phyloP scores from a whole-genome alignment of 352 stramenopile genomes.

The Globisporangium acanthophoron region DNA sequence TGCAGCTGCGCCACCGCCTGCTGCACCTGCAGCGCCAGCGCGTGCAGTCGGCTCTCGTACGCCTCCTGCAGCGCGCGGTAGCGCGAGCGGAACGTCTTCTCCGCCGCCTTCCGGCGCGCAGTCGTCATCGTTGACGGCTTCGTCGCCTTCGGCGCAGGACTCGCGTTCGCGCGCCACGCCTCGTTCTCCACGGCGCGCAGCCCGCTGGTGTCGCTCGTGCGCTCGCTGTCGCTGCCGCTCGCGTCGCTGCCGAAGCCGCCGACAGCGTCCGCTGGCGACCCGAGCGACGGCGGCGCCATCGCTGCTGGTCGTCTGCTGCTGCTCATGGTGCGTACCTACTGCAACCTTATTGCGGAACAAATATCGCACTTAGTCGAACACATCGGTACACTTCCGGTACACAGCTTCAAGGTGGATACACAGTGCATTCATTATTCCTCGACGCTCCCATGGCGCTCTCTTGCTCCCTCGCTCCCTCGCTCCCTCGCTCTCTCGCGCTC shows the following conservation, averaged over 20 bases:
- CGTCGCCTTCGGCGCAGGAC: not conserved
- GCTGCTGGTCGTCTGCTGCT: not conserved
- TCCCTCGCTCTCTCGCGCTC: not conserved
- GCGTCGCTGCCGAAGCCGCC: not conserved
- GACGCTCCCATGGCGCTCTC: too few species aligned
- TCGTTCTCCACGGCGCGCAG: conserved; percentile 9
- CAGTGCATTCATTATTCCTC: too few species aligned
- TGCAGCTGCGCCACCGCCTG: conserved; percentile 47
- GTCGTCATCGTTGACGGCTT: conserved; percentile 1
- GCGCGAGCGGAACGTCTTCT: conserved; percentile 68
- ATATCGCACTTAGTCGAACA: not conserved
- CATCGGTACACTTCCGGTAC: not conserved
- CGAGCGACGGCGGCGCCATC: conserved; percentile 1
- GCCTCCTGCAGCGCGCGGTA: conserved; percentile 63
- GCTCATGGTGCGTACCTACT: not conserved
- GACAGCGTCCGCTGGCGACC: not conserved
- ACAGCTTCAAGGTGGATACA: too few species aligned
- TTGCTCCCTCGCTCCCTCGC: not conserved
- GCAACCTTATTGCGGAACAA: conserved; percentile 1
- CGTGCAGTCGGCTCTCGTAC: conserved; percentile 67
- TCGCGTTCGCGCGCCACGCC: conserved; percentile 3
- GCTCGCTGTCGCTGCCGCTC: conserved; percentile 7
- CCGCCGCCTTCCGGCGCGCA: conserved; percentile 13
- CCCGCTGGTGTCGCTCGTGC: conserved; percentile 6
- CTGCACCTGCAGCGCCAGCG: conserved; percentile 44